These are phyloP conservation scores for Kwoniella sp. DNA, from an alignment of 768 basidiomycete genomes.

Conservation along the genomic window DNA sequence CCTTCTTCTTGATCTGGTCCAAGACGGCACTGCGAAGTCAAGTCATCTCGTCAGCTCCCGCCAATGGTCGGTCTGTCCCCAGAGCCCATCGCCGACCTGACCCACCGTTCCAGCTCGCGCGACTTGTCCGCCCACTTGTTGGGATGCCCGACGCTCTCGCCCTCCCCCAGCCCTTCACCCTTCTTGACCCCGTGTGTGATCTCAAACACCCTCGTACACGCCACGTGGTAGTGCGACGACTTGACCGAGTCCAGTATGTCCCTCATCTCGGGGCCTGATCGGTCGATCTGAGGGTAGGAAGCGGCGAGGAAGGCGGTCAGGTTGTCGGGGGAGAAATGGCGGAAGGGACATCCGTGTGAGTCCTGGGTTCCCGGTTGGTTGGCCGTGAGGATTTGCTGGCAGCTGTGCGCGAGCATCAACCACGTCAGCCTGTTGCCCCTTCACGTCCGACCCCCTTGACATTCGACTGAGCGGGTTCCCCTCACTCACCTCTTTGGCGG, in stretches of 20 bases:
- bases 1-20: slow-evolving; percentile 28
- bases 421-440: no score
- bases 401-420: slow-evolving; percentile 55
- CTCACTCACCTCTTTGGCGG: slow-evolving; percentile 72
- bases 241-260: slow-evolving; percentile 80
- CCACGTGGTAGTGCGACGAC: slow-evolving; percentile 80
- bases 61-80: slow-evolving; percentile 50
- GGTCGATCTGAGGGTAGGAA: slow-evolving; percentile 54
- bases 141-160: slow-evolving; percentile 87
- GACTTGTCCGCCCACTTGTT: slow-evolving; percentile 62
- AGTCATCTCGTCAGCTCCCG: slow-evolving; percentile 43
- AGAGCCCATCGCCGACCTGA: no score
- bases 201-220: slow-evolving; percentile 95
- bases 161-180: slow-evolving; percentile 68
- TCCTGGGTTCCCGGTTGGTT: slow-evolving; percentile 66
- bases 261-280: slow-evolving; percentile 63
- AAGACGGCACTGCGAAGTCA: slow-evolving; percentile 13
- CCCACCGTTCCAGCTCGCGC: slow-evolving; percentile 43
- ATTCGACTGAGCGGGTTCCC: background rate
- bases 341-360: slow-evolving; percentile 86
- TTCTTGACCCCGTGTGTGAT: slow-evolving; percentile 84
- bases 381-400: slow-evolving; percentile 73
- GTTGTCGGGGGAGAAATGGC: slow-evolving; percentile 78
- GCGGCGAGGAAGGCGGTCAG: slow-evolving; percentile 64
- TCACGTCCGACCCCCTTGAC: no score